These are phyloP conservation scores for Aspergillus brasiliensis DNA, from an alignment of 2,329 filamentous ascomycete species.

Conservation along the genomic window DNA sequence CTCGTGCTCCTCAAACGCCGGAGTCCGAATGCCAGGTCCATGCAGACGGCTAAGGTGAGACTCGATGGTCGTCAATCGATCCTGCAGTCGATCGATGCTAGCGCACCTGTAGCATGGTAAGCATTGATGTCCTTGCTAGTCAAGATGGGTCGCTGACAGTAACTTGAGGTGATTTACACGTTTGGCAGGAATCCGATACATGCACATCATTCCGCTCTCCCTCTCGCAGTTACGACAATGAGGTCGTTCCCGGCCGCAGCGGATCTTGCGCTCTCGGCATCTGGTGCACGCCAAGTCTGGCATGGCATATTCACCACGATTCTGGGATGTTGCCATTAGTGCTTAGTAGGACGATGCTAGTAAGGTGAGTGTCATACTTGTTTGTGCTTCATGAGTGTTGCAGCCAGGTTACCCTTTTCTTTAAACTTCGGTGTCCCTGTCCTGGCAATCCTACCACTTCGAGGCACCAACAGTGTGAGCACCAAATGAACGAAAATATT, in stretches of 20 bases:
- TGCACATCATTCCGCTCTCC: constrained; percentile 1
- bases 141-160: not conserved
- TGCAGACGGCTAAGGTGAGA: constrained; percentile 4
- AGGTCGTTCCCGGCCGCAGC: constrained; percentile 8
- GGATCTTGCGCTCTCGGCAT: constrained; percentile 12
- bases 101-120: constrained; percentile 1
- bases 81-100: constrained; percentile 9
- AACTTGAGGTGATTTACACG: constrained; percentile 10
- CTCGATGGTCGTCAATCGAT: constrained; percentile 9
- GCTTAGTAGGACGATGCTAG: not conserved
- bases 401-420: not conserved
- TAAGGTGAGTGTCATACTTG: not conserved
- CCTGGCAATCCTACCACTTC: not conserved
- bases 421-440: not conserved
- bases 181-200: constrained; percentile 10
- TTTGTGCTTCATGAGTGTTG: not conserved
- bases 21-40: not conserved
- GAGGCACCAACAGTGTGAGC: not conserved
- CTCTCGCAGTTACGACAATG: constrained; percentile 9
- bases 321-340: not conserved
- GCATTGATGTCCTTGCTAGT: not conserved
- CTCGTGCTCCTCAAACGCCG: not conserved
- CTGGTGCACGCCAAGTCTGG: constrained; percentile 10
- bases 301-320: not conserved
- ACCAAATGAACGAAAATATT: not conserved